Conservation (phyloP, 192 early-diverging fungal species). For the Lobosporangium transversale region DNA sequence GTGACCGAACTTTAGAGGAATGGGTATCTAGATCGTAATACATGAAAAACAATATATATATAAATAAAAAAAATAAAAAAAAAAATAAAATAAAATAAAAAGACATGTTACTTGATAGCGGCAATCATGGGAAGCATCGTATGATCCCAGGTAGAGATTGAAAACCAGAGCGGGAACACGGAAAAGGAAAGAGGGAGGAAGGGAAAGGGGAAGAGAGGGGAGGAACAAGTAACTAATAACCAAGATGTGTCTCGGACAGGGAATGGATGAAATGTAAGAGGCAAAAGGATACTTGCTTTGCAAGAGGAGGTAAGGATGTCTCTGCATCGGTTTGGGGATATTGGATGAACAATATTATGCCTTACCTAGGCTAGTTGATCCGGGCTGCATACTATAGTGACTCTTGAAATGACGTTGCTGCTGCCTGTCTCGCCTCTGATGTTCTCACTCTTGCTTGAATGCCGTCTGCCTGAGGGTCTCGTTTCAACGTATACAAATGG, state of each 20-base stretch:
- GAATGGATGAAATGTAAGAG: too few relatives aligned
- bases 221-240: too few relatives aligned
- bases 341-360: background rate
- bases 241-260: too few relatives aligned
- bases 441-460: background rate
- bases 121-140: background rate
- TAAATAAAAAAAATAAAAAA: background rate
- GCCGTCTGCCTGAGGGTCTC: too few relatives aligned
- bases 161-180: too few relatives aligned
- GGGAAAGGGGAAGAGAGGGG: background rate
- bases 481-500: too few relatives aligned
- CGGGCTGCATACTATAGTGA: slow-evolving; percentile 11
- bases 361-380: slow-evolving; percentile 15
- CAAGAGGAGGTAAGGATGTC: background rate
- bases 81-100: background rate
- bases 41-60: background rate
- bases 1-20: background rate
- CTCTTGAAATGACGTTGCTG: background rate
- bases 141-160: too few relatives aligned
- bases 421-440: background rate
- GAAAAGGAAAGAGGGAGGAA: background rate
- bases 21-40: background rate
- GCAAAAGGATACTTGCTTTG: too few relatives aligned
- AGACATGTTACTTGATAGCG: background rate
- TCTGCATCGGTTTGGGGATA: background rate